Base-by-base conservation (phyloP, 192 early-diverging fungal species). In the Podila minutissima region DNA sequence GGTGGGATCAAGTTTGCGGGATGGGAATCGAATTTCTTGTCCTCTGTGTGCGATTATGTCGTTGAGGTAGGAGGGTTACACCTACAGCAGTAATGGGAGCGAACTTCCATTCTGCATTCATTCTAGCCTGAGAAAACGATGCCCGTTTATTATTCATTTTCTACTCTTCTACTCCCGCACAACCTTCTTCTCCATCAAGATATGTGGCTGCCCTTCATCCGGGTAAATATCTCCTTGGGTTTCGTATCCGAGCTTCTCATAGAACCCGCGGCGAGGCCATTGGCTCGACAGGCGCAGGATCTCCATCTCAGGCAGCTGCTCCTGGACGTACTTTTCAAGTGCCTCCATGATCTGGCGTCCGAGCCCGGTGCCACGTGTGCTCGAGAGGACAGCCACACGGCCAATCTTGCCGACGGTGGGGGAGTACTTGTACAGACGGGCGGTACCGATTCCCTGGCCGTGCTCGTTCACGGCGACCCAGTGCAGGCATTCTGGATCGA, bases 151-250 rank as follows among this genome's bases (percentile, higher is more conserved):
- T 46, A 46, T 46, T 46, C 13, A 0, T 13, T 46, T 46, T 46
- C 13, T 46, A 15, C 13, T 53, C 22, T 24, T 22, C 24, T 55
- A 55, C 5, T 55, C 24, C 53, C 53, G n/a, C 8, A 55, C 53
- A 26, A 55, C 22, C n/a, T 55, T 65, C 62, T 73, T 81, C 15
- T 59, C 55, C 77, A 81, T 81, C 26, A 35, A 69, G 29, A 81
- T 71, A 35, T 81, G 77, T 1, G 77, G 77, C 32, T 81, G 77
- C 17, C 77, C 77, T 22, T 81, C 77, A 19, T 81, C 77, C 0
- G 35, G 62, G 53, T 81, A 81, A 12, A 65, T 32, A 33, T 81
- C 77, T 19, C 77, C 77, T 6, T 58, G 15, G 13, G 66, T 41
- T 0, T 53, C 37, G 59, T 65, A 81, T 2, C 71, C 77, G 24